phyloP scores from a whole-genome alignment of 2,329 filamentous ascomycete genomes.

The Cytospora chrysosperma region DNA sequence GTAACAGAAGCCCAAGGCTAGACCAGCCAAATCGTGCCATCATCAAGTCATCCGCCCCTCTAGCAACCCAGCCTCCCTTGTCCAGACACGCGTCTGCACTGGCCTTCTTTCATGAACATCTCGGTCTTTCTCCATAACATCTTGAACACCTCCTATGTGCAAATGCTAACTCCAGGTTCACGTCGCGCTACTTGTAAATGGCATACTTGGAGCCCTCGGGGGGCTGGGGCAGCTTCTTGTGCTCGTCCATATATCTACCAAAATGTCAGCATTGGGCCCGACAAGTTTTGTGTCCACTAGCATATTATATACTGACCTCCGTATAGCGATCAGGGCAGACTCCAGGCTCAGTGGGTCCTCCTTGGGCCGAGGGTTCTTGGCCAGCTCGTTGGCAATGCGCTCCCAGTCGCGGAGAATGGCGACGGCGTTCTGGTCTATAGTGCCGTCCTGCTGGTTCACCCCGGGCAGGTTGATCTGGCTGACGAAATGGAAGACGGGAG shows the following conservation, averaged over 20 bases:
- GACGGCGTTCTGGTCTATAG: constrained; percentile 81
- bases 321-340: constrained; percentile 37
- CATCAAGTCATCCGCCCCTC: constrained; percentile 5
- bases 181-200: constrained; percentile 32
- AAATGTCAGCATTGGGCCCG: constrained; percentile 27
- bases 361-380: constrained; percentile 33
- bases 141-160: not conserved
- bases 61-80: not conserved
- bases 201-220: constrained; percentile 68
- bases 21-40: constrained; percentile 2
- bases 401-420: constrained; percentile 83
- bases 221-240: constrained; percentile 96
- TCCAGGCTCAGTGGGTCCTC: constrained; percentile 38
- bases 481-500: constrained; percentile 87
- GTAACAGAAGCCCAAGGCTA: constrained; percentile 14
- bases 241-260: constrained; percentile 84
- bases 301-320: constrained; percentile 29
- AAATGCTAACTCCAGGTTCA: not conserved
- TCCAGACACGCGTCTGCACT: not conserved
- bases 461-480: constrained; percentile 96
- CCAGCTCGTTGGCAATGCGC: constrained; percentile 82
- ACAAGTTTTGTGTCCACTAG: not conserved
- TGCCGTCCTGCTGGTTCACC: constrained; percentile 75
- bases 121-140: not conserved
- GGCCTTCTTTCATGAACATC: not conserved